Conservation (phyloP, 2,329 filamentous ascomycete species). For the Arthrobotrys musiformis region DNA sequence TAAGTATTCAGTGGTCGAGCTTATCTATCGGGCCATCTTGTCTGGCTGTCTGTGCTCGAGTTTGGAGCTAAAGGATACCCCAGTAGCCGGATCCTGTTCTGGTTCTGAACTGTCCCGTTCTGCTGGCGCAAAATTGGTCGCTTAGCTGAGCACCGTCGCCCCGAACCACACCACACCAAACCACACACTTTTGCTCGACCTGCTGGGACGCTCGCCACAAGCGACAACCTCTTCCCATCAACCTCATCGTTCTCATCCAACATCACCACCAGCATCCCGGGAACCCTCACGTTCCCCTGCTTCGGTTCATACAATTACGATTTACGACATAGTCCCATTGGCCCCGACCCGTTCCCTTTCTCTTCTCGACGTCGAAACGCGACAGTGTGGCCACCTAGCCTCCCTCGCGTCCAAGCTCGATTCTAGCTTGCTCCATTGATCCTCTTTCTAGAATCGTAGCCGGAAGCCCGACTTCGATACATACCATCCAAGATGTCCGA, state of each 20-base stretch:
- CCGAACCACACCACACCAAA: no score
- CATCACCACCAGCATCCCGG: conserved; percentile 14
- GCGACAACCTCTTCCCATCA: conserved; percentile 29
- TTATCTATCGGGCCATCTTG: neutral
- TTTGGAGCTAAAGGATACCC: neutral
- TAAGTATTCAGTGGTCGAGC: neutral
- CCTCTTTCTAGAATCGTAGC: neutral
- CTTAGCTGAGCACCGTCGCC: conserved; percentile 47
- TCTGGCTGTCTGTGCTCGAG: neutral
- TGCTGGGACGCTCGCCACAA: conserved; percentile 35
- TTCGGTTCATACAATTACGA: neutral
- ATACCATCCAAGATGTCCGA: conserved; percentile 38
- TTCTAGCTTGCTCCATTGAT: no score
- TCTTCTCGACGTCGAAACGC: conserved; percentile 11
- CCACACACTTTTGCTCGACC: conserved; percentile 28
- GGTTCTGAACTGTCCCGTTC: neutral
- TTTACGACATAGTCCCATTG: conserved; percentile 5
- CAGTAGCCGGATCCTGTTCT: conserved; percentile 9
- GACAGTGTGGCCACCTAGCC: conserved; percentile 33
- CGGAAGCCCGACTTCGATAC: neutral
- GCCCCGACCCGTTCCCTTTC: neutral
- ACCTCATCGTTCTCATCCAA: conserved; percentile 20
- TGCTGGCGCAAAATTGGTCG: conserved; percentile 23
- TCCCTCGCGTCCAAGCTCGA: conserved; percentile 31
- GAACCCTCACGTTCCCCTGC: neutral